Evolutionary conservation across 192 early-diverging fungal species (phyloP).

Genomic region (Coemansia sp.): DNA sequence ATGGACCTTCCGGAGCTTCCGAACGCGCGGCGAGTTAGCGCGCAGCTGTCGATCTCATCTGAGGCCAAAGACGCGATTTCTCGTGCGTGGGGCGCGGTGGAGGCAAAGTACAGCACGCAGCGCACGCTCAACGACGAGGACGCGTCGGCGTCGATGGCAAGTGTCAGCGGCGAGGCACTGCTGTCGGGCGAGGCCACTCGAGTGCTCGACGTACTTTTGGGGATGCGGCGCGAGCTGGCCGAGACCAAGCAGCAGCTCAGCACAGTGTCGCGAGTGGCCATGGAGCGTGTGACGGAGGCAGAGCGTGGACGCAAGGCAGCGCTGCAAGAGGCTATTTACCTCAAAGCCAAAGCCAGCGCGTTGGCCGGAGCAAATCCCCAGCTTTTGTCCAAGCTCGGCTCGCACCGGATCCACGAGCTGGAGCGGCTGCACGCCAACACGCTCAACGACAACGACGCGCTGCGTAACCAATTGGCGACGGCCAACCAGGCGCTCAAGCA

Average conservation of each 20-base stretch:
- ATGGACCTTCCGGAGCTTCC: background rate
- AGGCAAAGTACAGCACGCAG: slow-evolving; percentile 37
- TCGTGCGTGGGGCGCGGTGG: slow-evolving; percentile 21
- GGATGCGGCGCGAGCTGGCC: slow-evolving; percentile 48
- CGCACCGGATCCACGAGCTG: slow-evolving; percentile 45
- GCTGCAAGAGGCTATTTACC: slow-evolving; percentile 56
- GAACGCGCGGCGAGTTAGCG: background rate
- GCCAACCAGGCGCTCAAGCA: slow-evolving; percentile 49
- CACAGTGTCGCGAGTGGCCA: slow-evolving; percentile 45
- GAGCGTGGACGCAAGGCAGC: slow-evolving; percentile 53
- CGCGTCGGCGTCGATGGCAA: background rate
- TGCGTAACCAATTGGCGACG: slow-evolving; percentile 44
- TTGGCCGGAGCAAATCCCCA: slow-evolving; percentile 31
- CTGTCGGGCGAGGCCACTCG: background rate
- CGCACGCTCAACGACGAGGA: slow-evolving; percentile 14
- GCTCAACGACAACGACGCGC: slow-evolving; percentile 52
- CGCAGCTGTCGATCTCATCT: background rate
- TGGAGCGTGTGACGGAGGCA: slow-evolving; percentile 53
- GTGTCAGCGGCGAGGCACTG: background rate
- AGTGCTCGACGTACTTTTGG: slow-evolving; percentile 39
- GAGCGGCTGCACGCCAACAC: slow-evolving; percentile 54
- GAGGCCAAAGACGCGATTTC: background rate
- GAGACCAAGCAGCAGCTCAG: slow-evolving; percentile 51
- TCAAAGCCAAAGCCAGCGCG: slow-evolving; percentile 53
- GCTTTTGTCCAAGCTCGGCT: slow-evolving; percentile 35